Evolutionary conservation across 345 rosid genomes (phyloP).

Genomic region (Lenwebbia sp.): DNA sequence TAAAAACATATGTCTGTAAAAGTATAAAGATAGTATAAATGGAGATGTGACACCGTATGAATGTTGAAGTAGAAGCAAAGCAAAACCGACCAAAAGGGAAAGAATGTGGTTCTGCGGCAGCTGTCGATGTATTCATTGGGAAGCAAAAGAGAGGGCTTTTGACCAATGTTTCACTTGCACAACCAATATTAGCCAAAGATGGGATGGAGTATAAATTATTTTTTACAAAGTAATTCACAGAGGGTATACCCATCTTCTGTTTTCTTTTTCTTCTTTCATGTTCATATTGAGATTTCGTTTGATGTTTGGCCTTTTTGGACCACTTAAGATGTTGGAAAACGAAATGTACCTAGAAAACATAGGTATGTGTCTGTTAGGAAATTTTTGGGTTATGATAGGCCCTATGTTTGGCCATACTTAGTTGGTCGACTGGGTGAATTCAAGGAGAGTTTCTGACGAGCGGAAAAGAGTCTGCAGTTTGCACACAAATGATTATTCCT

Average conservation of each 20-base stretch:
- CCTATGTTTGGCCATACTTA: background rate
- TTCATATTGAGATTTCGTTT: background rate
- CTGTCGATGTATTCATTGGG: background rate
- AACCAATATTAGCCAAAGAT: background rate
- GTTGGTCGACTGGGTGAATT: background rate
- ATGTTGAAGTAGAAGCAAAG: constrained; percentile 47
- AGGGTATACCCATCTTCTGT: background rate
- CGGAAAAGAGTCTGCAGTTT: background rate
- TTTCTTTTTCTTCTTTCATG: background rate
- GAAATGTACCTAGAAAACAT: background rate
- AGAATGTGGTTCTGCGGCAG: background rate
- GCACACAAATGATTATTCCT: background rate
- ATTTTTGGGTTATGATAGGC: background rate
- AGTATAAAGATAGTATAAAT: background rate
- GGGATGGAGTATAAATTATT: background rate
- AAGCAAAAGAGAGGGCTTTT: background rate
- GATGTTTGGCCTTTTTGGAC: background rate
- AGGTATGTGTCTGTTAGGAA: background rate
- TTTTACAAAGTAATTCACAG: background rate
- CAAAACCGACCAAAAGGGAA: background rate
- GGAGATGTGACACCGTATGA: background rate
- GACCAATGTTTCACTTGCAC: background rate
- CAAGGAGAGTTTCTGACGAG: background rate
- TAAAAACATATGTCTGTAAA: background rate
- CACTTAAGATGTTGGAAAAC: background rate